These are phyloP conservation scores for Grosmannia clavigera DNA, from an alignment of 2,329 filamentous ascomycete species.

Conservation along the genomic window DNA sequence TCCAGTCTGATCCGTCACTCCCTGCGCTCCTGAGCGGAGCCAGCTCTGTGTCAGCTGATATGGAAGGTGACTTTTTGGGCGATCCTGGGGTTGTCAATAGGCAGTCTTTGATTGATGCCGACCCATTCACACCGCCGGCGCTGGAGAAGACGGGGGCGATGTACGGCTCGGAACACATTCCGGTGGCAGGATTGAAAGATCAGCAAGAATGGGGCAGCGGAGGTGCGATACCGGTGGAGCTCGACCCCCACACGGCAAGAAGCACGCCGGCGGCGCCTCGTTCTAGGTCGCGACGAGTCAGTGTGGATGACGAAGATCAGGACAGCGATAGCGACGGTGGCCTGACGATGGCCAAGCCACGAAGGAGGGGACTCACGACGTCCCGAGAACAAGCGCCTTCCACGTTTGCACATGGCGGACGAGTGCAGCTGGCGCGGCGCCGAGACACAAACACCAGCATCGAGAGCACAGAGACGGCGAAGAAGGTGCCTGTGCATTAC, in stretches of 20 bases:
- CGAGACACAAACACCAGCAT: slow-evolving; percentile 49
- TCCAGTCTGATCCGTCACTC: slow-evolving; percentile 51
- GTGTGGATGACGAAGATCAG: slow-evolving; percentile 27
- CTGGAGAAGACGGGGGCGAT: slow-evolving; percentile 33
- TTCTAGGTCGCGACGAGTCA: slow-evolving; percentile 7
- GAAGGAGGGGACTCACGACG: slow-evolving; percentile 23
- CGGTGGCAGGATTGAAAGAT: slow-evolving; percentile 19
- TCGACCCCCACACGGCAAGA: slow-evolving; percentile 11
- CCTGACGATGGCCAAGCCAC: slow-evolving; percentile 39
- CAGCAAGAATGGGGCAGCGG: slow-evolving; percentile 10
- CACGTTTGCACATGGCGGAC: slow-evolving; percentile 9
- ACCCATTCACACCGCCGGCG: slow-evolving; percentile 42
- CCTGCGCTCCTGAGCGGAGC: slow-evolving; percentile 51
- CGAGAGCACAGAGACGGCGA: slow-evolving; percentile 51
- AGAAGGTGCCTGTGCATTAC: slow-evolving; percentile 31
- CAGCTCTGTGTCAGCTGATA: slow-evolving; percentile 51
- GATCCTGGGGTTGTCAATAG: slow-evolving; percentile 33
- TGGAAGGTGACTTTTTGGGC: slow-evolving; percentile 46
- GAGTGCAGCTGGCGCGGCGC: slow-evolving; percentile 23
- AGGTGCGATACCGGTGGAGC: slow-evolving; percentile 17
- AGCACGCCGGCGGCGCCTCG: slow-evolving; percentile 7
- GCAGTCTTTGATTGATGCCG: slow-evolving; percentile 35
- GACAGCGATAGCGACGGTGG: slow-evolving; percentile 44
- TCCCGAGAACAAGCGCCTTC: slow-evolving; percentile 15
- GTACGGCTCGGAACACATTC: slow-evolving; percentile 32